Percentiles rank a stretch among this genome's conserved stretches.
phyloP scores from a whole-genome alignment of 1,139 yeast species.

The Hemisphaericaspora subhashii region DNA sequence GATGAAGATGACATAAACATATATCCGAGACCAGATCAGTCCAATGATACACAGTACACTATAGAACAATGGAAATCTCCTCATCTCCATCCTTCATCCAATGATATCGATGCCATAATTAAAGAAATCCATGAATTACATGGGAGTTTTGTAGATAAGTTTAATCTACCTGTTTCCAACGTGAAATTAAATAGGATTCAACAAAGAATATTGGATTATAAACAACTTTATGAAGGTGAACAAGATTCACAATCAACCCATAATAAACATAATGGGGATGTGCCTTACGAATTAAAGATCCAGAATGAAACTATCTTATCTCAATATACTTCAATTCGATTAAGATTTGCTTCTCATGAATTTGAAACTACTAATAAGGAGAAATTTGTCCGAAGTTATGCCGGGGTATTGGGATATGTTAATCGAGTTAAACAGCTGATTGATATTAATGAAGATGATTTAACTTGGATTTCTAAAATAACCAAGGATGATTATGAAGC shows the following conservation, averaged over 20 bases:
- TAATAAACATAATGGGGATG: not conserved
- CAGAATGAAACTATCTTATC: slow-evolving; percentile 40
- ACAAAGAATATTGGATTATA: slow-evolving; percentile 37
- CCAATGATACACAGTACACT: slow-evolving; percentile 13
- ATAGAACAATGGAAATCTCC: slow-evolving; percentile 12
- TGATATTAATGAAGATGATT: not conserved
- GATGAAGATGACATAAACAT: slow-evolving; percentile 23
- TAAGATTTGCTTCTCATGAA: slow-evolving; percentile 30
- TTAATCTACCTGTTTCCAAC: slow-evolving; percentile 11
- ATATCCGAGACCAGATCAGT: not conserved
- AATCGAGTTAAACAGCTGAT: slow-evolving; percentile 10
- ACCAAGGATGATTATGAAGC: not conserved
- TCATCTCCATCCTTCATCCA: not conserved
- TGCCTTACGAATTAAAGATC: slow-evolving; percentile 27
- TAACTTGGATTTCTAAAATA: not conserved
- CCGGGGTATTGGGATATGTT: slow-evolving; percentile 22
- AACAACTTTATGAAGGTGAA: slow-evolving; percentile 27
- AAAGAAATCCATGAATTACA: slow-evolving; percentile 36
- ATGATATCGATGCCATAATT: slow-evolving; percentile 23
- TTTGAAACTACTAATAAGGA: slow-evolving; percentile 9
- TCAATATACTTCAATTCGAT: slow-evolving; percentile 40
- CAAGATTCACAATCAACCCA: slow-evolving; percentile 9
- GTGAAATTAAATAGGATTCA: slow-evolving; percentile 30
- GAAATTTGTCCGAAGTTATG: slow-evolving; percentile 10
- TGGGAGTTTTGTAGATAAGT: slow-evolving; percentile 28